Percentiles rank a stretch among this genome's conserved stretches.
phyloP scores from a whole-genome alignment of 176 grass and related monocot species.

The Oryza coarctata region DNA sequence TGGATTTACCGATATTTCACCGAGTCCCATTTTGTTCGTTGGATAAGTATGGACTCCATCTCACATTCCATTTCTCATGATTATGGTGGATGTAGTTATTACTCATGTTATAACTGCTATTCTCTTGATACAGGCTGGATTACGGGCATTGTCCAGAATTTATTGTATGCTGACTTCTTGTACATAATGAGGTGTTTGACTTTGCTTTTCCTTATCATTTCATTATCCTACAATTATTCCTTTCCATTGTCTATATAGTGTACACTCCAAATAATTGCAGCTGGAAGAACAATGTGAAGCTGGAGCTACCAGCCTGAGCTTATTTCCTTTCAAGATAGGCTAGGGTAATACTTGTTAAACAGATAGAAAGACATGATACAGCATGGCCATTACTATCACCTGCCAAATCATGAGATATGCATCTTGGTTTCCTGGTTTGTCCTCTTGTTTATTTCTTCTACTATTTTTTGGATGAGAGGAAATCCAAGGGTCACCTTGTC shows the following conservation, averaged over 20 bases:
- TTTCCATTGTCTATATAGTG: slow-evolving; percentile 35
- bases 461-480: slow-evolving; percentile 25
- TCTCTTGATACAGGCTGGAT: slow-evolving; percentile 64
- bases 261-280: slow-evolving; percentile 45
- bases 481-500: slow-evolving; percentile 17
- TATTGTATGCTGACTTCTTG: slow-evolving; percentile 94
- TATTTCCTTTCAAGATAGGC: slow-evolving; percentile 30
- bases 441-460: slow-evolving; percentile 8
- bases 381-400: neutral
- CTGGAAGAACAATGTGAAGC: slow-evolving; percentile 93
- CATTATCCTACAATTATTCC: neutral
- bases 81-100: neutral
- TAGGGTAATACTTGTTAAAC: slow-evolving; percentile 36
- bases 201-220: neutral
- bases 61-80: neutral
- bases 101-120: neutral
- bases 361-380: slow-evolving; percentile 20
- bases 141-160: slow-evolving; percentile 74
- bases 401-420: neutral
- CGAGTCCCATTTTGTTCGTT: slow-evolving; percentile 83
- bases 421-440: slow-evolving; percentile 8
- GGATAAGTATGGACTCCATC: slow-evolving; percentile 73
- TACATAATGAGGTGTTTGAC: slow-evolving; percentile 80
- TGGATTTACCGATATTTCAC: slow-evolving; percentile 91
- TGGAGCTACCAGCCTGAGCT: slow-evolving; percentile 80